phyloP scores from a whole-genome alignment of 148 eudicot genomes.

The Chenopodium quinoa region DNA sequence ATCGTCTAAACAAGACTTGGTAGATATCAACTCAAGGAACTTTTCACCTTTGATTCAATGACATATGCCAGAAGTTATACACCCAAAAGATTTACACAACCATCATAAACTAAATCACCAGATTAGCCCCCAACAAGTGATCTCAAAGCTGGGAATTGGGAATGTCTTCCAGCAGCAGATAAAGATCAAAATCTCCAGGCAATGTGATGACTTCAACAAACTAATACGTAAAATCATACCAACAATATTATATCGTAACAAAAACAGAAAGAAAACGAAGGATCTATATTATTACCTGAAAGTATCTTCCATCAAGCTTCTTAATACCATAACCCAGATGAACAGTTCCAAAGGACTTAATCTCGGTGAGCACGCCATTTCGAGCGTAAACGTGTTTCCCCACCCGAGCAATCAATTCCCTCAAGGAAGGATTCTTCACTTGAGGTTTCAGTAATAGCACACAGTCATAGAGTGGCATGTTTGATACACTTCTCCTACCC shows the following conservation, averaged over 20 bases:
- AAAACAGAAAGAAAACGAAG: background rate
- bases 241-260: too few species aligned
- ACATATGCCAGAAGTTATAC: background rate
- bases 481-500: background rate
- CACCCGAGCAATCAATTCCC: constrained; percentile 64
- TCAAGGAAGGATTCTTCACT: constrained; percentile 34
- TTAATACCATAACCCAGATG: constrained; percentile 92
- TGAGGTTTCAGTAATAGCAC: constrained; percentile 80
- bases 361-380: constrained; percentile 83
- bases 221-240: too few species aligned
- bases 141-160: too few species aligned
- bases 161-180: too few species aligned
- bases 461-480: constrained; percentile 94
- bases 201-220: too few species aligned
- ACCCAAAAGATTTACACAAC: background rate
- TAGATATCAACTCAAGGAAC: too few species aligned
- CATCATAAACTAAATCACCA: background rate
- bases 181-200: too few species aligned
- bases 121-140: background rate
- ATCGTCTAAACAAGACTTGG: background rate
- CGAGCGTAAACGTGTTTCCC: constrained; percentile 75
- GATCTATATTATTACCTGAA: constrained; percentile 46
- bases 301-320: constrained; percentile 88
- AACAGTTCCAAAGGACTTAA: constrained; percentile 56
- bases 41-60: background rate